Evolutionary conservation across 176 grass and related monocot genomes (phyloP), one percentile per base, ranked within the genome.

Genomic region (Zoysia japonica): DNA sequence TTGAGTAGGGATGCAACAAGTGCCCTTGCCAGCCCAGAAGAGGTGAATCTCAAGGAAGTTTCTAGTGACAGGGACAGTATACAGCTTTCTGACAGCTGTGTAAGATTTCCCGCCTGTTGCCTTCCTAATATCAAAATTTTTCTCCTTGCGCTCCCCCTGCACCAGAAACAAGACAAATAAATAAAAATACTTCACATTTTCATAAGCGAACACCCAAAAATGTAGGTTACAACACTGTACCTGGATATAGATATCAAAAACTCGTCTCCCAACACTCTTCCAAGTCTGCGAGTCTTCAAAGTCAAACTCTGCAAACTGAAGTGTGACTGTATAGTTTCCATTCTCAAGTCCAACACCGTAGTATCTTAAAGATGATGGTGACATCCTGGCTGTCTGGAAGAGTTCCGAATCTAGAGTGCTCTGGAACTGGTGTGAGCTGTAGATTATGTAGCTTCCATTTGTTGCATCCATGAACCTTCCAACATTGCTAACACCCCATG

Each of bases 21-120:
- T 97, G 9, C 94, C 94, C 80, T 97, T 97, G 48, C 94, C 94
- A 48, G 91, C 91, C 94, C 91, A 97, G 82, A 97, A 97, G 65
- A 97, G 90, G 90, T 97, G 94, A 78, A 97, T 88, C 71, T 93
- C 94, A 44, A 97, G 78, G 62, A 97, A 93, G 63, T 97, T 97
- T 48, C 81, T 91, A 35, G 94, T 90, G 36, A 97, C 87, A 42
- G 79, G 75, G 81, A 82, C 65, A 49, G 7, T 72, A 65, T 81
- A 97, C 10, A 68, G 44, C 71, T 61, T 93, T 61, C 17, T 79
- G 46, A 97, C 91, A 76, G 89, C 91, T 82, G 61, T 68, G 51
- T 88, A 90, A 47, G 88, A 97, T 65, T 52, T 93, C 15, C 68
- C 87, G 0, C 85, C 87, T 47, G 91, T 85, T 6, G 17, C 68